phyloP scores from a whole-genome alignment of 352 stramenopile genomes.

The Globisporangium megalacanthum region DNA sequence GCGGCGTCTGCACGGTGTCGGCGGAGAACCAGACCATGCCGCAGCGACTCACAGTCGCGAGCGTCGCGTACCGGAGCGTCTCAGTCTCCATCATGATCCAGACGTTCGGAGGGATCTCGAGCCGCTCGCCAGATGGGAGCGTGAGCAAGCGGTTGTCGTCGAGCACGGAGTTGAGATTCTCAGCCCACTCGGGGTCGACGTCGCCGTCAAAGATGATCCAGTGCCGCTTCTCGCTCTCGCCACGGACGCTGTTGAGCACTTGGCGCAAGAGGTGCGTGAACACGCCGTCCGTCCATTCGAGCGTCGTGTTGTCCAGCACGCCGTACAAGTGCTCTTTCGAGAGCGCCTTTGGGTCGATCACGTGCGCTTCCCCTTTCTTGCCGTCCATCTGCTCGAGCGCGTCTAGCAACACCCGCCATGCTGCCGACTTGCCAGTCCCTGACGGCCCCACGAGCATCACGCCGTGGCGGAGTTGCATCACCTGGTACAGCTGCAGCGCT shows the following conservation, averaged over 20 bases:
- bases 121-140: constrained; percentile 97
- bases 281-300: constrained; percentile 99
- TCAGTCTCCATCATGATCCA: constrained; percentile 99
- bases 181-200: constrained; percentile 99
- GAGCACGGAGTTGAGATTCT: constrained; percentile 99
- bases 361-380: constrained; percentile 95
- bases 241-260: constrained; percentile 96
- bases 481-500: constrained; percentile 98
- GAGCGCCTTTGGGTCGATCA: constrained; percentile 99
- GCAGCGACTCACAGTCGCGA: constrained; percentile 99
- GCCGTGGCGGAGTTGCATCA: constrained; percentile 96
- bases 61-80: constrained; percentile 96
- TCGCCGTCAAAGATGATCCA: constrained; percentile 99
- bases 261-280: constrained; percentile 97
- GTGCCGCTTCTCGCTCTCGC: constrained; percentile 93
- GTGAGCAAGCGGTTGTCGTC: constrained; percentile 99
- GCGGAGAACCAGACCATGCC: constrained; percentile 99
- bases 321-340: constrained; percentile 98
- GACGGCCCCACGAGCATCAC: constrained; percentile 99
- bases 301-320: constrained; percentile 97
- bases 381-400: constrained; percentile 94
- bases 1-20: constrained; percentile 91
- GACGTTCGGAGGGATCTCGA: constrained; percentile 98
- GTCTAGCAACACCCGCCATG: constrained; percentile 92
- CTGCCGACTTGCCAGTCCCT: constrained; percentile 96